Conservation (phyloP, 192 early-diverging fungal species). For the Dissophora globulifera region DNA sequence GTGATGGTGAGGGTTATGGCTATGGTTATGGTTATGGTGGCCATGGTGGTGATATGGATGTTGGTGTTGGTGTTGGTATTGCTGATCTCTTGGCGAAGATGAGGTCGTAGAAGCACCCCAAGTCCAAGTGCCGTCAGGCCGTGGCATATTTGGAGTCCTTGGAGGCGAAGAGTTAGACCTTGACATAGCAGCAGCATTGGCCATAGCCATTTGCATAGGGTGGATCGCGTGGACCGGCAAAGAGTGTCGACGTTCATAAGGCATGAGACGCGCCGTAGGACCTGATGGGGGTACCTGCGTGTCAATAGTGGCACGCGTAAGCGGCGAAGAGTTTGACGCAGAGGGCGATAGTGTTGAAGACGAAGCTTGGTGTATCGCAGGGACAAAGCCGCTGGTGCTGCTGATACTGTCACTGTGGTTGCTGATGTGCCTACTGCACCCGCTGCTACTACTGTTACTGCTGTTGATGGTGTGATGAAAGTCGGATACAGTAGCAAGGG, state of each 20-base stretch:
- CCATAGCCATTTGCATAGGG: background rate
- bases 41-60: no score
- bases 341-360: background rate
- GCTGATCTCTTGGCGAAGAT: background rate
- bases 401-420: no score
- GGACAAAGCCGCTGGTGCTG: background rate
- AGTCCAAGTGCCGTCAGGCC: conserved; percentile 3
- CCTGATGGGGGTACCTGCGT: no score
- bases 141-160: conserved; percentile 32
- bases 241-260: conserved; percentile 37
- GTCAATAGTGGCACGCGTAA: no score
- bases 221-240: conserved; percentile 14
- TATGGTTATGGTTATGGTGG: no score
- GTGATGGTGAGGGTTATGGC: no score
- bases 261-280: conserved; percentile 15
- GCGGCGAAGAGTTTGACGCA: no score
- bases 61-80: no score
- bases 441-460: no score
- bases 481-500: no score
- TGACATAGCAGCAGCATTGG: background rate
- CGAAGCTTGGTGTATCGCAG: background rate
- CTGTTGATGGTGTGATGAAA: background rate
- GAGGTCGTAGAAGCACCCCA: background rate
- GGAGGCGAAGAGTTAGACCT: conserved; percentile 44
- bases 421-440: no score